These are phyloP conservation scores for Albophoma yamanashiensis DNA, from an alignment of 2,329 filamentous ascomycete genomes.

Conservation along the genomic window DNA sequence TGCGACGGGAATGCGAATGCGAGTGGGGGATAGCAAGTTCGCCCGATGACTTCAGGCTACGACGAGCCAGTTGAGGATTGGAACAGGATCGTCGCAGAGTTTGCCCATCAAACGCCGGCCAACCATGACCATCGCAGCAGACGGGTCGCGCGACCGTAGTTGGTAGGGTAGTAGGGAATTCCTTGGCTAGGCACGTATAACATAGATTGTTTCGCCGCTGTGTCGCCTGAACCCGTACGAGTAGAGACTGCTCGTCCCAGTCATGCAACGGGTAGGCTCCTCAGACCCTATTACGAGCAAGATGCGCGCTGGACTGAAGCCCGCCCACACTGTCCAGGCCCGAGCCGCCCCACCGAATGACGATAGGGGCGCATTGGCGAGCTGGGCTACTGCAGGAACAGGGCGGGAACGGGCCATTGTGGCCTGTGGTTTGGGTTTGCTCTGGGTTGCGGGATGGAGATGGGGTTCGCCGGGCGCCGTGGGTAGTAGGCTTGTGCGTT, in stretches of 20 bases:
- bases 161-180: too few relatives aligned
- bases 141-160: neutral
- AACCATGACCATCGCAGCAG: neutral
- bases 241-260: too few relatives aligned
- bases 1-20: neutral
- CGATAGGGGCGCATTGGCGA: slow-evolving; percentile 3
- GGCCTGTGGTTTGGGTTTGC: neutral
- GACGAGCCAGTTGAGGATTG: neutral
- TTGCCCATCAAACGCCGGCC: neutral
- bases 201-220: neutral
- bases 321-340: neutral
- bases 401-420: neutral
- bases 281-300: neutral
- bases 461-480: neutral
- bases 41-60: neutral
- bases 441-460: neutral
- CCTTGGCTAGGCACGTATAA: too few relatives aligned
- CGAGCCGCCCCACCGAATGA: slow-evolving; percentile 2
- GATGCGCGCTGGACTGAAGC: neutral
- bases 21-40: neutral
- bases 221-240: too few relatives aligned
- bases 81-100: neutral
- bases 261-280: too few relatives aligned
- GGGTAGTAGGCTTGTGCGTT: neutral
- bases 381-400: slow-evolving; percentile 8